Percentiles rank a stretch among this genome's conserved stretches.
phyloP scores from a whole-genome alignment of 257 asterid genomes.

The Verbascum thapsus region DNA sequence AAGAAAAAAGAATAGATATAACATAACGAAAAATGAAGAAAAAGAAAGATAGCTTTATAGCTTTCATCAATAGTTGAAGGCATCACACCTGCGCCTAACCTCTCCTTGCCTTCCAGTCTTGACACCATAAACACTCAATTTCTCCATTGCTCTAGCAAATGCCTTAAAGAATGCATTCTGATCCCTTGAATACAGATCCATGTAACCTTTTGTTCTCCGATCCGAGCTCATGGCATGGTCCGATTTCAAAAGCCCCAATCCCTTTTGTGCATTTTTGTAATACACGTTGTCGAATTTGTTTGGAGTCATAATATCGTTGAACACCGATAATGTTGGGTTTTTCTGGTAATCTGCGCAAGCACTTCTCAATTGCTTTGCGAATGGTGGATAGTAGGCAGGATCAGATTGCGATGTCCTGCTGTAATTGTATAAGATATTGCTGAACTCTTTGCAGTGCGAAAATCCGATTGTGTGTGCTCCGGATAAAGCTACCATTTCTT shows the following conservation, averaged over 20 bases:
- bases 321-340: constrained; percentile 76
- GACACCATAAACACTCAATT: constrained; percentile 63
- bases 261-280: constrained; percentile 60
- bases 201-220: constrained; percentile 51
- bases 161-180: constrained; percentile 71
- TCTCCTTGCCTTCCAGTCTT: constrained; percentile 75
- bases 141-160: constrained; percentile 79
- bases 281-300: constrained; percentile 73
- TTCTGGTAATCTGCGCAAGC: constrained; percentile 62
- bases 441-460: constrained; percentile 89
- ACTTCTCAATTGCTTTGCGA: constrained; percentile 53
- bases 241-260: constrained; percentile 68
- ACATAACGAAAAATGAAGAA: neutral
- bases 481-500: constrained; percentile 83
- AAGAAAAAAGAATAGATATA: constrained; percentile 24
- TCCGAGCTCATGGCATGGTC: constrained; percentile 68
- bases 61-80: constrained; percentile 52
- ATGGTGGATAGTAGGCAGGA: constrained; percentile 69
- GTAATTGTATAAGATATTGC: constrained; percentile 65
- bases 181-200: constrained; percentile 56
- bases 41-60: neutral
- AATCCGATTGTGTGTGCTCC: constrained; percentile 98
- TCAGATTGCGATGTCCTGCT: constrained; percentile 50
- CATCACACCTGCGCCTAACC: constrained; percentile 90
- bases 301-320: constrained; percentile 77